These are phyloP conservation scores for Apiospora saccharicola DNA, from an alignment of 2,329 filamentous ascomycete genomes.

Conservation along the genomic window DNA sequence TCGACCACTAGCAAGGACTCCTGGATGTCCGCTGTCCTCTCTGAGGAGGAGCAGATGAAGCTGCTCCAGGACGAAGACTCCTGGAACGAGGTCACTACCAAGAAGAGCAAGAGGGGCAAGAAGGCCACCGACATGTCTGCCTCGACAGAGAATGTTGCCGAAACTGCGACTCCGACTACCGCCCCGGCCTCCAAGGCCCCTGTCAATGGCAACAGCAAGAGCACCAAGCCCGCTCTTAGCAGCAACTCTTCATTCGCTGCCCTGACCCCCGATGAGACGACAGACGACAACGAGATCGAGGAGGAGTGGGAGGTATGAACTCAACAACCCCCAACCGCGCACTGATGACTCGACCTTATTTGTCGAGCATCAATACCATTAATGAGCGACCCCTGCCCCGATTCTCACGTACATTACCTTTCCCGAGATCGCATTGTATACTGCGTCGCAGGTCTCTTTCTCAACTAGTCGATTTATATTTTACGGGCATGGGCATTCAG, in stretches of 20 bases:
- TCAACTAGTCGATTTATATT: background rate
- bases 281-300: constrained; percentile 42
- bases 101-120: constrained; percentile 44
- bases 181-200: constrained; percentile 31
- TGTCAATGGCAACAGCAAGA: constrained; percentile 37
- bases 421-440: constrained; percentile 13
- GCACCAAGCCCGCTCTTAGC: constrained; percentile 42
- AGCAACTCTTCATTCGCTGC: constrained; percentile 45
- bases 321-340: background rate
- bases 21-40: constrained; percentile 61
- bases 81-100: constrained; percentile 66
- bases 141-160: constrained; percentile 31
- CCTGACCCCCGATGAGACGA: constrained; percentile 41
- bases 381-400: constrained; percentile 12
- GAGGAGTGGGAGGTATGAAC: constrained; percentile 46
- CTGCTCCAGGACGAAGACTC: constrained; percentile 58
- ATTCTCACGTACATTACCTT: constrained; percentile 18
- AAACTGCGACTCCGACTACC: constrained; percentile 30
- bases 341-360: background rate
- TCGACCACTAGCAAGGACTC: constrained; percentile 45
- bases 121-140: constrained; percentile 43
- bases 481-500: constrained; percentile 17
- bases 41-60: constrained; percentile 70
- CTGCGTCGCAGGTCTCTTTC: constrained; percentile 13
- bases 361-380: background rate